Conservation (phyloP, 345 rosid genomes). For the Euclidium syriacum region DNA sequence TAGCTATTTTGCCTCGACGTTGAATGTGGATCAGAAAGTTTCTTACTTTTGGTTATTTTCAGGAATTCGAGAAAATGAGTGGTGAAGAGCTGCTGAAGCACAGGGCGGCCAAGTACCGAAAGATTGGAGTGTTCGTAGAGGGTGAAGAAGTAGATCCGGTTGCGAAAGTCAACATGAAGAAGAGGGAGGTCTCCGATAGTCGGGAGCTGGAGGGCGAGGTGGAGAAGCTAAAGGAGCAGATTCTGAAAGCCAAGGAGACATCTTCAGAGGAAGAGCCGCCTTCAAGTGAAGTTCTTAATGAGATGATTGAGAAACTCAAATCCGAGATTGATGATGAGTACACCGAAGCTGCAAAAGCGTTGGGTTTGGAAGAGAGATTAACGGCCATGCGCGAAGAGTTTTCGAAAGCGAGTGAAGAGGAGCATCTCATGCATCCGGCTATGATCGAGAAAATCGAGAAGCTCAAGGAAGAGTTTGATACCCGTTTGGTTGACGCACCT, state of each 20-base stretch:
- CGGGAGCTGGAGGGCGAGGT: constrained; percentile 58
- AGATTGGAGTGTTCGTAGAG: constrained; percentile 74
- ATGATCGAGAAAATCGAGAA: constrained; percentile 53
- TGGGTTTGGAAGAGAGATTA: constrained; percentile 55
- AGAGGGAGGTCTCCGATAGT: constrained; percentile 48
- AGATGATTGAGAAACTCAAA: constrained; percentile 63
- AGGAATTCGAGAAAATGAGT: constrained; percentile 78
- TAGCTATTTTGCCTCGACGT: constrained; percentile 11
- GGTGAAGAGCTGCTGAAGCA: constrained; percentile 61
- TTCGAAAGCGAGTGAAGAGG: constrained; percentile 43
- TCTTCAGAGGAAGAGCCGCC: constrained; percentile 37
- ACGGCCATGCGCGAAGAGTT: constrained; percentile 44
- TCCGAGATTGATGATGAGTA: constrained; percentile 73
- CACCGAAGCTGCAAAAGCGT: constrained; percentile 52
- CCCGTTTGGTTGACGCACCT: constrained; percentile 50
- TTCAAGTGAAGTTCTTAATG: constrained; percentile 45
- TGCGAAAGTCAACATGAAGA: constrained; percentile 67
- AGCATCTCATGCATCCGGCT: constrained; percentile 55
- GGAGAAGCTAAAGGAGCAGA: constrained; percentile 60
- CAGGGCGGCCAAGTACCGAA: constrained; percentile 72
- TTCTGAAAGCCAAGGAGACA: constrained; percentile 61
- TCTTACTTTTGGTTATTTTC: constrained; percentile 18
- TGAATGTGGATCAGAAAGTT: background rate
- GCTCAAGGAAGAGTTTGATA: constrained; percentile 56
- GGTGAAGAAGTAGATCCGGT: constrained; percentile 57